These are phyloP conservation scores for Gnomoniopsis sp. DNA, from an alignment of 2,329 filamentous ascomycete genomes.

Conservation along the genomic window DNA sequence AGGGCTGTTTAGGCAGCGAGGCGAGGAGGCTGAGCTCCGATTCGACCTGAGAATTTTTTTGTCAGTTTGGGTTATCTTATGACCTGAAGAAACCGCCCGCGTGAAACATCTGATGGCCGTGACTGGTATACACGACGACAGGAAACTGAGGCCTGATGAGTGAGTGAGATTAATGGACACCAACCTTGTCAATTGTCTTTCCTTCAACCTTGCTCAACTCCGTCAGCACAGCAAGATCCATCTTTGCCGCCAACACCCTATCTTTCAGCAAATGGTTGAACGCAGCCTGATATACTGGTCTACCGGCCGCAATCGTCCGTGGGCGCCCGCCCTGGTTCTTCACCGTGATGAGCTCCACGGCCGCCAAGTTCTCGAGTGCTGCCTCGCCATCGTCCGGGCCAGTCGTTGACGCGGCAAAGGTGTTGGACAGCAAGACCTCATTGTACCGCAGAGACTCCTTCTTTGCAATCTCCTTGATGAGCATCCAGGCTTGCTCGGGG, in stretches of 20 bases:
- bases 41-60: slow-evolving; percentile 51
- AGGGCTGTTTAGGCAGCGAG: slow-evolving; percentile 65
- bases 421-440: slow-evolving; percentile 72
- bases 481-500: slow-evolving; percentile 81
- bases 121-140: too few relatives aligned
- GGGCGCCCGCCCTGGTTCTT: slow-evolving; percentile 72
- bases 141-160: too few relatives aligned
- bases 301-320: slow-evolving; percentile 71
- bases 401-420: slow-evolving; percentile 61
- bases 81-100: too few relatives aligned
- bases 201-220: slow-evolving; percentile 71
- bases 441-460: slow-evolving; percentile 74
- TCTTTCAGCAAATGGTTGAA: slow-evolving; percentile 73
- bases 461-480: slow-evolving; percentile 76
- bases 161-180: neutral
- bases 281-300: slow-evolving; percentile 81
- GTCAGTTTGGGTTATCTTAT: neutral
- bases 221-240: slow-evolving; percentile 68
- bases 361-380: slow-evolving; percentile 75
- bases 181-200: slow-evolving; percentile 67
- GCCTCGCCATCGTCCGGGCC: slow-evolving; percentile 62
- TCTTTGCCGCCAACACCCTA: slow-evolving; percentile 65
- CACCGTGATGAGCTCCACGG: slow-evolving; percentile 82
- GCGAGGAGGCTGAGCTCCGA: slow-evolving; percentile 71
- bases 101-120: too few relatives aligned